phyloP scores from a whole-genome alignment of 2,329 filamentous ascomycete genomes.

The Nothophaeocryptopus gaeumannii region DNA sequence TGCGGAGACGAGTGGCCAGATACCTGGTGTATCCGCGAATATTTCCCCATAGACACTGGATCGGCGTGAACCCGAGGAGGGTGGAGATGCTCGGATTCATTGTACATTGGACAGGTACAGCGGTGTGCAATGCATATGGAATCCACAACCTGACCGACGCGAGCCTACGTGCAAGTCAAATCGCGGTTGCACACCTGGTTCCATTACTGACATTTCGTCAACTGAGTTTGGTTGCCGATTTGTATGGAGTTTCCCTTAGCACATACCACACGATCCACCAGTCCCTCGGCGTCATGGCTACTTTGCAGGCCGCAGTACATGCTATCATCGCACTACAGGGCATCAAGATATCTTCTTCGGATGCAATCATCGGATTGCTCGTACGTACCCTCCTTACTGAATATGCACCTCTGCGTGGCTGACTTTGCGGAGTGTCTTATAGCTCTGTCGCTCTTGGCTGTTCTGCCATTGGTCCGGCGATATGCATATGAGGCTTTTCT shows the following conservation, averaged over 20 bases:
- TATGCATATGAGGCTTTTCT: conserved; percentile 5
- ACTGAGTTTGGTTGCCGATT: conserved; percentile 1
- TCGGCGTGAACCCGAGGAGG: background rate
- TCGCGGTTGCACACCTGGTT: background rate
- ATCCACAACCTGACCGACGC: background rate
- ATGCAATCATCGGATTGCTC: conserved; percentile 2
- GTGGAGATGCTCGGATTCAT: background rate
- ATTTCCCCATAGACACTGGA: background rate
- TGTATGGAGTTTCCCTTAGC: background rate
- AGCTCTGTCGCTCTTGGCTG: background rate
- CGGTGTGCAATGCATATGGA: background rate
- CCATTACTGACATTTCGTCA: background rate
- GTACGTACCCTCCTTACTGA: conserved; percentile 1
- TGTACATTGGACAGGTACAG: background rate
- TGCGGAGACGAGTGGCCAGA: conserved; percentile 1
- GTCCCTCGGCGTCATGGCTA: conserved; percentile 3
- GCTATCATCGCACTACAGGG: background rate
- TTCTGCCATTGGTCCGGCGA: conserved; percentile 1
- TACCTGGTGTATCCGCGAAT: background rate
- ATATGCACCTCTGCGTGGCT: background rate
- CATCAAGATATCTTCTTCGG: background rate
- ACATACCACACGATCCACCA: background rate
- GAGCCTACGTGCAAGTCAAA: background rate
- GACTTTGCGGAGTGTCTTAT: background rate
- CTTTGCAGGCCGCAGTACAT: background rate